Conservation (phyloP, 495 filamentous ascomycete species). For the Tuber microsphaerosporum region DNA sequence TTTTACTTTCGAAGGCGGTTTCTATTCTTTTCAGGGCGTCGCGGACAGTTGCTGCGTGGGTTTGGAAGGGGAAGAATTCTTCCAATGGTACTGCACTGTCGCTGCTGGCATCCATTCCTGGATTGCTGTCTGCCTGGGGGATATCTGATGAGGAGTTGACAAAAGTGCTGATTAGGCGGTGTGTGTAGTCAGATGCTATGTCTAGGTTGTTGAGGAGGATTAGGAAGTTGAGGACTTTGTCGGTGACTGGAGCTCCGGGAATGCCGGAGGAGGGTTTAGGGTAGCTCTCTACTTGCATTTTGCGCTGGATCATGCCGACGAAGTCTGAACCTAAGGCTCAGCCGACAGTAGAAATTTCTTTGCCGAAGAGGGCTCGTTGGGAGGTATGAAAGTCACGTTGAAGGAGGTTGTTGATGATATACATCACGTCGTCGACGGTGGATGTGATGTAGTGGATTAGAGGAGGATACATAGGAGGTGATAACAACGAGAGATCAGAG, state of each 20-base stretch:
- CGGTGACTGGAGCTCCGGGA: slow-evolving; percentile 69
- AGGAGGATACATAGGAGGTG: slow-evolving; percentile 27
- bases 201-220: slow-evolving; percentile 94
- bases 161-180: slow-evolving; percentile 60
- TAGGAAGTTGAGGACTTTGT: slow-evolving; percentile 74
- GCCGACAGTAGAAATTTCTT: slow-evolving; percentile 70
- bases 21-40: slow-evolving; percentile 62
- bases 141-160: slow-evolving; percentile 7
- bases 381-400: slow-evolving; percentile 78
- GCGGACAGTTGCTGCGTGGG: slow-evolving; percentile 61
- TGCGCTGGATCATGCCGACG: slow-evolving; percentile 90
- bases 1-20: slow-evolving; percentile 64
- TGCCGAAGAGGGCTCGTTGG: slow-evolving; percentile 64
- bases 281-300: slow-evolving; percentile 93
- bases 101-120: slow-evolving; percentile 32
- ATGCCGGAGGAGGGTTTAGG: slow-evolving; percentile 67
- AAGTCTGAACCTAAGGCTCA: slow-evolving; percentile 88
- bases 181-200: slow-evolving; percentile 76
- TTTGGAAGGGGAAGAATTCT: slow-evolving; percentile 67
- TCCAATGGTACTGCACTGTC: slow-evolving; percentile 46
- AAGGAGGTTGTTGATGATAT: slow-evolving; percentile 88
- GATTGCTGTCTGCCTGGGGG: slow-evolving; percentile 14
- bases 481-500: slow-evolving; percentile 63
- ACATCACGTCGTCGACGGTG: slow-evolving; percentile 97
- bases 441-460: slow-evolving; percentile 87